Base-by-base conservation (phyloP, 1,284 basidiomycete species). In the Trametes polyzona region DNA sequence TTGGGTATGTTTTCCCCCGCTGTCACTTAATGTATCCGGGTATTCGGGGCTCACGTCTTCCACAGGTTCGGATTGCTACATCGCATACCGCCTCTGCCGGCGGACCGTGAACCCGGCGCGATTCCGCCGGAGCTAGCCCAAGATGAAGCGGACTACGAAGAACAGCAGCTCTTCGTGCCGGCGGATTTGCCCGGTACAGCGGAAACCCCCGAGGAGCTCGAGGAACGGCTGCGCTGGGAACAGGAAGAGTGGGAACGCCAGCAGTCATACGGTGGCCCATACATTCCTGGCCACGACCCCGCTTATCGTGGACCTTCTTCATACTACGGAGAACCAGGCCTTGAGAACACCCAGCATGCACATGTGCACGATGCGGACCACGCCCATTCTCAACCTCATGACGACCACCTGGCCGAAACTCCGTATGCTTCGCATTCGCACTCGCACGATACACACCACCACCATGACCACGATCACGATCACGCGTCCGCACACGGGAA, bases 1-100 rank as follows among this genome's bases (percentile, higher is more conserved):
- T 97, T 58, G 95, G 93, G 91, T 93, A 68, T 62, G 90, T 75
- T 47, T 52, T 49, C 27, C 54, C 30, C 42, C 53, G n/a, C 30
- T 48, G 46, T 39, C 53, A 23, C 23, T 55, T 52, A 24, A 48
- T 42, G 27, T 57, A 2, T 23, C 11, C 14, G 11, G 37, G 27
- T 57, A 2, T 23, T 12, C 14, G 11, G 37, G 26, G 19, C 11
- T 51, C 40, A 32, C 24, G 26, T 16, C 29, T 37, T 46, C 17
- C 58, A 32, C 60, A 88, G 90, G 6, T 92, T 87, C 68, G 89
- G 95, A 2, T 82, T 96, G 21, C 76, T 98, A 17, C 95, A 98
- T 73, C 87, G 95, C 52, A 96, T 97, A 68, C 95, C 95, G 1
- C 79, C 86, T 27, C 79, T 86, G 44, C 77, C 83, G 8, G 72